Evolutionary conservation across 176 grass and related monocot genomes (phyloP), one percentile per base, ranked within the genome.

Genomic region (Cocos nucifera): DNA sequence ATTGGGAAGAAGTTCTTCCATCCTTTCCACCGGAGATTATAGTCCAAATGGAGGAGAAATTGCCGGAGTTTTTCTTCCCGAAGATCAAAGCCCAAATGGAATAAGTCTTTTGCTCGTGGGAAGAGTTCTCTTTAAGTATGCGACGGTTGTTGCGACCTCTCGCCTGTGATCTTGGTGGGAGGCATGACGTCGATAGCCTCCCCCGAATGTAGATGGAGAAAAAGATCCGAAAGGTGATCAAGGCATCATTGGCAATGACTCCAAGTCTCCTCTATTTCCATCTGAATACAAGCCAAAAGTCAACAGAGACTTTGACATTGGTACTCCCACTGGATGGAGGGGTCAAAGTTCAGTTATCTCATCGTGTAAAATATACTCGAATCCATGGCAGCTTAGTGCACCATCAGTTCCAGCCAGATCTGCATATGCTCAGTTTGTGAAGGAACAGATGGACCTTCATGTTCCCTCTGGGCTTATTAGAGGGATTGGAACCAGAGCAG

Each of bases 221-320:
- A 89, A 85, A 30, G 58, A 58, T 10, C 72, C 72, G 56, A 59
- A 65, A 3, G 71, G 28, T 15, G 32, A 85, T 20, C 75, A 74
- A 62, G 75, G 79, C 27, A 82, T 85, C 51, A 90, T 79, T 74
- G 78, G 85, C 29, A 85, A 82, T 4, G 82, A 86, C 61, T 44
- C 69, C 20, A 69, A 69, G 22, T 76, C 78, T 48, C 29, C n/a
- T n/a, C n/a, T n/a, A n/a, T n/a, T n/a, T 2, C 53, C 22, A 25
- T 57, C 64, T 57, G 82, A 85, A 26, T 69, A 21, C 56, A 75
- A 90, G 35, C 74, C 74, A 61, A 21, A 51, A 58, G 75, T 65
- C 30, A 49, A 19, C 17, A 14, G 59, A 20, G 80, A 85, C 65
- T 69, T 64, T 17, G 39, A 19, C 3, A 69, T 80, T 19, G 3